phyloP scores from a whole-genome alignment of 345 rosid species.

The Aurinia saxatilis region DNA sequence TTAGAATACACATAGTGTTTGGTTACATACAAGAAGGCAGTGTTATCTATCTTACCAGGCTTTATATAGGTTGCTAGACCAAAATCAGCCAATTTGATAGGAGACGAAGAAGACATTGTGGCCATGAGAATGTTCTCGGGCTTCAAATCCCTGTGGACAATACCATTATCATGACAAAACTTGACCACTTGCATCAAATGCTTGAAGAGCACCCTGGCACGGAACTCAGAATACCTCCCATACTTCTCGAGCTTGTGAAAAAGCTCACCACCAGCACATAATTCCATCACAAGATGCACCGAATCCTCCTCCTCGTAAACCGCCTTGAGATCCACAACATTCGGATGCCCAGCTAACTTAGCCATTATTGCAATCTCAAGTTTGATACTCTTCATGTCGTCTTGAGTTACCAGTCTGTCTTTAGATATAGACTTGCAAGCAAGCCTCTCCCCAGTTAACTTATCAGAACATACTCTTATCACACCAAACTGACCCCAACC shows the following conservation, averaged over 20 bases:
- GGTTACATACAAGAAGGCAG: neutral
- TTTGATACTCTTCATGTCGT: conserved; percentile 42
- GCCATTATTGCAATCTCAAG: conserved; percentile 67
- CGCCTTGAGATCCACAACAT: conserved; percentile 59
- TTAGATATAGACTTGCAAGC: conserved; percentile 65
- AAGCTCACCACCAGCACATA: conserved; percentile 75
- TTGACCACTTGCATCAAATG: conserved; percentile 63
- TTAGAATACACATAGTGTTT: conserved; percentile 1
- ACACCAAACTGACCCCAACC: conserved; percentile 86
- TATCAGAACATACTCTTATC: conserved; percentile 62
- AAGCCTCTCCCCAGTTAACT: conserved; percentile 44
- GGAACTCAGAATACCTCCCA: conserved; percentile 53
- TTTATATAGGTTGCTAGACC: conserved; percentile 64
- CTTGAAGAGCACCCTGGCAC: conserved; percentile 48
- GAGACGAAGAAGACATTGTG: conserved; percentile 46
- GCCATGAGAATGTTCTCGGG: conserved; percentile 68
- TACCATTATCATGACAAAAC: conserved; percentile 63
- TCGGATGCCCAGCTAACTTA: conserved; percentile 49
- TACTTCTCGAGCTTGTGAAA: conserved; percentile 54
- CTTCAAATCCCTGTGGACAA: conserved; percentile 66
- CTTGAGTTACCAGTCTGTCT: conserved; percentile 44
- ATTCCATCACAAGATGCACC: conserved; percentile 62
- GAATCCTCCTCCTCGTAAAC: conserved; percentile 59
- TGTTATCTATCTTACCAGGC: conserved; percentile 36
- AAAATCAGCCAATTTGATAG: conserved; percentile 69